phyloP scores from a whole-genome alignment of 495 filamentous ascomycete species.

The Rusavskia elegans region DNA sequence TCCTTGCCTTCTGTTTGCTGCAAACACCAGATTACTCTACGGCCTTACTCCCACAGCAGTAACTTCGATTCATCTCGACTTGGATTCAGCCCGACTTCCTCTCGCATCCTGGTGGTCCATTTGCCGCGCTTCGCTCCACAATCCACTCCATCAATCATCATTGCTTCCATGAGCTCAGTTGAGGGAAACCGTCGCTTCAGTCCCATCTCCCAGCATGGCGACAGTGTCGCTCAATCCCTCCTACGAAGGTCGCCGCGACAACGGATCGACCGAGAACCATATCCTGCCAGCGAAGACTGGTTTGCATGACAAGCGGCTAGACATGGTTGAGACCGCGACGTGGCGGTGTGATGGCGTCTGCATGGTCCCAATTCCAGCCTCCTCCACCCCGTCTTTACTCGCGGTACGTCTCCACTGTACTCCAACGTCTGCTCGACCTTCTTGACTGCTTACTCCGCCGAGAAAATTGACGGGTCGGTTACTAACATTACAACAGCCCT shows the following conservation, averaged over 20 bases:
- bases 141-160: too few relatives aligned
- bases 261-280: constrained; percentile 3
- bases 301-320: constrained; percentile 8
- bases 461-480: not conserved
- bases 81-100: not conserved
- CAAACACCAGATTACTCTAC: too few relatives aligned
- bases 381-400: constrained; percentile 1
- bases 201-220: constrained; percentile 9
- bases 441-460: not conserved
- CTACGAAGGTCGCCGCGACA: constrained; percentile 9
- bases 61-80: not conserved
- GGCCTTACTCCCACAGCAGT: not conserved
- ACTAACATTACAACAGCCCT: not conserved
- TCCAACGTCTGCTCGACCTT: not conserved
- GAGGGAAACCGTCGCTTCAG: not conserved
- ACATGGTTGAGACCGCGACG: not conserved
- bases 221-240: constrained; percentile 11
- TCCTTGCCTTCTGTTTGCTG: not conserved
- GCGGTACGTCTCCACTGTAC: constrained; percentile 4
- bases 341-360: constrained; percentile 12
- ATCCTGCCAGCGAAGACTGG: constrained; percentile 13
- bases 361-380: constrained; percentile 4
- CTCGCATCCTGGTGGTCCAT: not conserved
- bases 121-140: not conserved
- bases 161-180: constrained; percentile 9